Base-by-base conservation (phyloP, 2,329 filamentous ascomycete genomes). In the Xylariaceae sp. region DNA sequence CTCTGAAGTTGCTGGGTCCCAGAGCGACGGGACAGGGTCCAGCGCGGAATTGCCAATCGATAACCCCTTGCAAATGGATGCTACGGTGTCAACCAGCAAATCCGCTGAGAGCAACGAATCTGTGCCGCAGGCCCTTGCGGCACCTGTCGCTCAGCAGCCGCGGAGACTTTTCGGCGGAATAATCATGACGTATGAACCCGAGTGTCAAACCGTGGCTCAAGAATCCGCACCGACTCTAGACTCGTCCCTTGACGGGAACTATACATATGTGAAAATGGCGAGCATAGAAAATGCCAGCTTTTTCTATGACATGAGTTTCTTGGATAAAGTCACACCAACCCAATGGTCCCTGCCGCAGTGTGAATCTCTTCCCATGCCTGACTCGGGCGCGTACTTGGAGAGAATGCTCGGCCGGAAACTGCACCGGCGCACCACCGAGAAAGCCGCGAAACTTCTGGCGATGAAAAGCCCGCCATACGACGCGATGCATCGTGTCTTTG, bases 321-420 rank as follows among this genome's bases (percentile, higher is more conserved):
- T 59, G n/a, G 58, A 61, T 45, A 68, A 51, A 52, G 57, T 50
- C 49, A 19, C 61, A 51, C 49, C 49, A 55, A 69, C 63, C 15
- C 68, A 60, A 56, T 65, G 50, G 54, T 67, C 61, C 49, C 67
- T 67, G 7, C 64, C 69, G 2, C 44, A 49, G 13, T 73, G 71
- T 37, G 65, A 67, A 6, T 59, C 69, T 0, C 66, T 79, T 15
- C 70, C 74, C 1, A 58, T 55, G 36, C 53, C 47, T 15, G 22
- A 29, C 2, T 56, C 58, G 7, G 55, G 72, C 1, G 79, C 81
- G 0, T 72, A 67, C 78, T 80, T 53, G 75, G 81, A 22, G 88
- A 92, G 67, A 72, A 75, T 79, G 1, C 92, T 95, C 61, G 83
- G 84, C 10, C 81, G 88, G 7, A 79, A 86, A 4, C 73, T 95